Evolutionary conservation across 108 stramenopile species (phyloP).

Genomic region (Pelagomonas calceolata): DNA sequence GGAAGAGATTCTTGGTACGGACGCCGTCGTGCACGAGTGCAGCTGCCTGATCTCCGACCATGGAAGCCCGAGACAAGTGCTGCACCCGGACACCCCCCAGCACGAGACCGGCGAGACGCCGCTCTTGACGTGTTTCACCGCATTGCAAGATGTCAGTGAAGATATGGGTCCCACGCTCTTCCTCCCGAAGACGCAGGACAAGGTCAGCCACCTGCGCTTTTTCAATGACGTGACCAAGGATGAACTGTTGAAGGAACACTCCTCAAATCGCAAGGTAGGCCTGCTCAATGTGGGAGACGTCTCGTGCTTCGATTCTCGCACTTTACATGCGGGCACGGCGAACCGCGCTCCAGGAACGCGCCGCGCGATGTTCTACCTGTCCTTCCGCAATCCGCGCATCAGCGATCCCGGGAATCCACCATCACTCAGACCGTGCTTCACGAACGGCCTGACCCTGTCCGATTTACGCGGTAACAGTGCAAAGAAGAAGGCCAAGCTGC

Average conservation of each 20-base stretch:
- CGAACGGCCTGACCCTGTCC: no score
- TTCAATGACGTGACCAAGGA: conserved; percentile 44
- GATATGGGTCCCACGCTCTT: conserved; percentile 73
- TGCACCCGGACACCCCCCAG: conserved; percentile 68
- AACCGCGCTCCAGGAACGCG: conserved; percentile 29
- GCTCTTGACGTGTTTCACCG: conserved; percentile 62
- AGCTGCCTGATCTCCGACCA: conserved; percentile 57
- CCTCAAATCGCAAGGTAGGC: conserved; percentile 36
- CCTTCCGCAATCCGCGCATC: conserved; percentile 50
- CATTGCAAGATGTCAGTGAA: conserved; percentile 56
- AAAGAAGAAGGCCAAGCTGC: neutral
- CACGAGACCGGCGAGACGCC: conserved; percentile 37
- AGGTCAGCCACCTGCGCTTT: conserved; percentile 45
- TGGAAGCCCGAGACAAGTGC: conserved; percentile 60
- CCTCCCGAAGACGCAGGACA: conserved; percentile 50
- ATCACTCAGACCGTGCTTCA: neutral
- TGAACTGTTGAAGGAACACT: conserved; percentile 33
- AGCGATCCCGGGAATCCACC: neutral
- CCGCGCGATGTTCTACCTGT: conserved; percentile 62
- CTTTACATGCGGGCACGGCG: conserved; percentile 60
- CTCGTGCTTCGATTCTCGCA: conserved; percentile 62
- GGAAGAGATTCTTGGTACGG: conserved; percentile 35
- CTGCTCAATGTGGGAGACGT: conserved; percentile 57
- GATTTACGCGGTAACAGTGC: no score
- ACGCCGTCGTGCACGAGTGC: conserved; percentile 55